Evolutionary conservation across 2,329 filamentous ascomycete species (phyloP).

Genomic region (Penicillium hesseltinei): DNA sequence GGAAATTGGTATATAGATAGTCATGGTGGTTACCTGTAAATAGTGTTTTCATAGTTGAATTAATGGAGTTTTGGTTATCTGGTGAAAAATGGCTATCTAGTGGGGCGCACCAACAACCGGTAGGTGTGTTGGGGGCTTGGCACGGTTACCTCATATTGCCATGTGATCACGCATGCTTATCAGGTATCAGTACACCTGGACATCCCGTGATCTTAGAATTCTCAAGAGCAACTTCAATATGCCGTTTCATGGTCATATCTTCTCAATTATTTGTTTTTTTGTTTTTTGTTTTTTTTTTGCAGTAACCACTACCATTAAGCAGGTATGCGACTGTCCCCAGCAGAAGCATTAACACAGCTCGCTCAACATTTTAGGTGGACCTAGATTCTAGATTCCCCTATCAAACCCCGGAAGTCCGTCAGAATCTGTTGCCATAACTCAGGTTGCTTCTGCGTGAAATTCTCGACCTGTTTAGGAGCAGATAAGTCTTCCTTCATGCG

Average conservation of each 20-base stretch:
- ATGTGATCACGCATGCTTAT: neutral
- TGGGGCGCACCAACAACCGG: too few species aligned
- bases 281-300: neutral
- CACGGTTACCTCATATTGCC: neutral
- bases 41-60: too few species aligned
- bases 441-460: slow-evolving; percentile 48
- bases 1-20: too few species aligned
- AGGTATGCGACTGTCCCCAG: neutral
- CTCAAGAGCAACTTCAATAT: neutral
- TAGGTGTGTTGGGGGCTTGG: too few species aligned
- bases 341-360: neutral
- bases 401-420: slow-evolving; percentile 47
- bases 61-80: too few species aligned
- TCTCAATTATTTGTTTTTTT: neutral
- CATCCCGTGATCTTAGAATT: neutral
- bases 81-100: too few species aligned
- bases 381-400: slow-evolving; percentile 28
- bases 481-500: slow-evolving; percentile 55
- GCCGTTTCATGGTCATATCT: neutral
- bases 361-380: neutral
- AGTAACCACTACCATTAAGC: neutral
- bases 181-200: neutral
- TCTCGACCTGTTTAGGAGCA: slow-evolving; percentile 42
- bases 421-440: slow-evolving; percentile 52
- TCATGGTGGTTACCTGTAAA: too few species aligned